Evolutionary conservation across 306 rosid genomes (phyloP), one percentile per base, ranked within the genome.

Genomic region (Malus domestica): DNA sequence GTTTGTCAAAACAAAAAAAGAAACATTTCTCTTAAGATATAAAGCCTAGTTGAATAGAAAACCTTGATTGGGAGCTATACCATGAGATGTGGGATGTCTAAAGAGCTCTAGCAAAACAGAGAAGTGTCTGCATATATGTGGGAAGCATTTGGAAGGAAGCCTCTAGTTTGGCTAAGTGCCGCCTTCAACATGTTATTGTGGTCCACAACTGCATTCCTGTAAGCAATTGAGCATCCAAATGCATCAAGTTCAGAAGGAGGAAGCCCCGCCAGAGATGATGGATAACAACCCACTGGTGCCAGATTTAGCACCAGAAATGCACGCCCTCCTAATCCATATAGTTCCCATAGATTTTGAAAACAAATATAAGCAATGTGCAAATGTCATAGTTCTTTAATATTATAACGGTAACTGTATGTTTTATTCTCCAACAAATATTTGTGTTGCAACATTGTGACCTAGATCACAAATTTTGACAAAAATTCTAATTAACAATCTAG

Each of bases 211-310:
- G 83, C 96, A 57, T 86, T 86, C 81, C 88, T 89, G 84, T 84
- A 78, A 68, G 98, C 84, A 76, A 80, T 27, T 46, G 84, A 74
- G 88, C 97, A 92, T 64, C 98, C 96, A 85, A 80, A 82, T 65
- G 75, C 79, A 78, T 95, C 97, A n/a, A 86, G 25, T 35, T 92
- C 97, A 8, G 88, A 84, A 60, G 5, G 90, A 54, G 92, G 85
- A 84, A 90, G 86, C 70, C 85, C 75, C 67, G 72, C 96, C 84
- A 90, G 70, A 6, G 73, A 22, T 64, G 90, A 78, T 45, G 97
- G 97, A 59, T 89, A 95, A 52, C 98, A 95, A 63, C 98, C 97
- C 49, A 92, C 86, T 0, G 98, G 97, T 32, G 86, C 98, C 62
- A 92, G 86, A 76, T 92, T 95, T 44, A 88, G 81, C 58, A 90